Conservation (phyloP, 2,329 filamentous ascomycete genomes). For the Pyricularia grisea region DNA sequence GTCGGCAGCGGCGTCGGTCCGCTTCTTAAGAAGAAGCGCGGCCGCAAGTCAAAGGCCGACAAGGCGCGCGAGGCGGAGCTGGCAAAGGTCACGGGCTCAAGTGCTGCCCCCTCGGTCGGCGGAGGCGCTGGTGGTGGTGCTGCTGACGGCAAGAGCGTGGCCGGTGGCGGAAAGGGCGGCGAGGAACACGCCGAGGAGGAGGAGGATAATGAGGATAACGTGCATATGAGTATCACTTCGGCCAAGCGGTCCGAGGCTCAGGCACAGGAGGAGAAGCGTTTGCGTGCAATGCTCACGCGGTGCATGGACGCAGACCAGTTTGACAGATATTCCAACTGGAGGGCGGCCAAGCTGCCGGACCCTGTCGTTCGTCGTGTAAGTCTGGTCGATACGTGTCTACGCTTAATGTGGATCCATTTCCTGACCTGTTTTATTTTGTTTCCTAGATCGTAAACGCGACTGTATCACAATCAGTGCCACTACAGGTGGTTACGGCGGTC, state of each 20-base stretch:
- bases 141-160: constrained; percentile 15
- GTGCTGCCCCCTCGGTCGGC: constrained; percentile 23
- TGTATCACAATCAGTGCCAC: constrained; percentile 68
- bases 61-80: constrained; percentile 36
- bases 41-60: constrained; percentile 49
- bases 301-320: constrained; percentile 59
- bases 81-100: constrained; percentile 25
- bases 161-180: constrained; percentile 31
- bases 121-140: constrained; percentile 29
- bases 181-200: constrained; percentile 50
- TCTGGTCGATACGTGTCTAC: constrained; percentile 5
- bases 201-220: constrained; percentile 26
- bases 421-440: not conserved
- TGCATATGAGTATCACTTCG: constrained; percentile 19
- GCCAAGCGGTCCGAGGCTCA: constrained; percentile 37
- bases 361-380: constrained; percentile 58
- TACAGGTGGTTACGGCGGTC: constrained; percentile 66
- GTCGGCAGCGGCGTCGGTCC: constrained; percentile 21
- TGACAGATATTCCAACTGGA: constrained; percentile 61
- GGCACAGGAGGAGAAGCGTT: constrained; percentile 53
- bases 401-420: not conserved
- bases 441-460: constrained; percentile 66
- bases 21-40: constrained; percentile 48
- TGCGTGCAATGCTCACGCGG: constrained; percentile 52
- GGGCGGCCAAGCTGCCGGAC: constrained; percentile 58